Conservation (phyloP, 345 rosid species). For the Acer saccharum region DNA sequence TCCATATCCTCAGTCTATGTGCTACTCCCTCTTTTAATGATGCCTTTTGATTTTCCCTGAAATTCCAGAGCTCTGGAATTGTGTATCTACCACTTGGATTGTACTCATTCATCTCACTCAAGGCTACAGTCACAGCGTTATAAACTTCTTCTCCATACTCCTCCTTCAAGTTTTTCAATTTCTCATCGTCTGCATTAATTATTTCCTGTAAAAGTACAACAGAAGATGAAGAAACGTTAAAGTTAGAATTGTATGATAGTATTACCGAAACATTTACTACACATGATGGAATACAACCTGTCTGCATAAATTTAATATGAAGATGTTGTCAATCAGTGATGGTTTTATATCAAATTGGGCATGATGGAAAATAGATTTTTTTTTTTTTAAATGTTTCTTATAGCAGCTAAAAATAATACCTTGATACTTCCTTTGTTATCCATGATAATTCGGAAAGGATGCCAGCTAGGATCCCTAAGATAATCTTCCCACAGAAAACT, state of each 20-base stretch:
- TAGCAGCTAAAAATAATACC: background rate
- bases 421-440: too few species aligned
- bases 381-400: background rate
- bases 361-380: background rate
- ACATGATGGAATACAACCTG: background rate
- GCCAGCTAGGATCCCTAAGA: too few species aligned
- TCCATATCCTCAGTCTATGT: conserved; percentile 33
- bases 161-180: too few species aligned
- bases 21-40: conserved; percentile 35
- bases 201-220: too few species aligned
- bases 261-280: background rate
- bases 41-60: conserved; percentile 32
- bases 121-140: too few species aligned
- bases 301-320: background rate
- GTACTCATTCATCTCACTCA: too few species aligned
- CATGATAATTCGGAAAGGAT: too few species aligned
- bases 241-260: too few species aligned
- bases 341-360: background rate
- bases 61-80: conserved; percentile 40
- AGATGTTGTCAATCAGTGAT: background rate
- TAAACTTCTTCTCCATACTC: too few species aligned
- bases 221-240: too few species aligned
- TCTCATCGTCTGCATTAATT: too few species aligned
- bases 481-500: too few species aligned
- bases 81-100: conserved; percentile 34